phyloP scores from a whole-genome alignment of 1,284 basidiomycete species.

The Coniferiporia weirii region DNA sequence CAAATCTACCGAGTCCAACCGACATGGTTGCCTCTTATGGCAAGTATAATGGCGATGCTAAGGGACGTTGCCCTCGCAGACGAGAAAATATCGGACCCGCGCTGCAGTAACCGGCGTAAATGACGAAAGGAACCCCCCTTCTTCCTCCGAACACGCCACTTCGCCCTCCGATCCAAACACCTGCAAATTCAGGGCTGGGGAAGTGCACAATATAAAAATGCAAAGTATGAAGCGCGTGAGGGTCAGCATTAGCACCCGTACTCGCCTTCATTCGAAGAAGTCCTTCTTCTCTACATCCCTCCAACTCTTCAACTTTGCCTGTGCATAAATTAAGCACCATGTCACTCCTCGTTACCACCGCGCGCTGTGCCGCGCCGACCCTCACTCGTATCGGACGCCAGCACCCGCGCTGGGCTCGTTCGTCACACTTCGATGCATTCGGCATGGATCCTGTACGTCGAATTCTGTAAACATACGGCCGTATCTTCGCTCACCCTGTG shows the following conservation, averaged over 20 bases:
- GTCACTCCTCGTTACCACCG: conserved; percentile 9
- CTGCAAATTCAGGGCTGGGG: neutral
- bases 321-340: neutral
- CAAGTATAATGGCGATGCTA: neutral
- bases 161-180: neutral
- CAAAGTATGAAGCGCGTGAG: neutral
- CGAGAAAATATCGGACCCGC: neutral
- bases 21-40: conserved; percentile 10
- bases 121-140: neutral
- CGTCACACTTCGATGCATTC: conserved; percentile 13
- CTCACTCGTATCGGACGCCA: conserved; percentile 6
- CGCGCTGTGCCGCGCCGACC: conserved; percentile 8
- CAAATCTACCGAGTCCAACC: neutral
- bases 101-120: neutral
- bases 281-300: neutral
- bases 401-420: conserved; percentile 7
- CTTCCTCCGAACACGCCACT: neutral
- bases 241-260: neutral
- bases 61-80: neutral
- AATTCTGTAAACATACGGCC: too few relatives aligned
- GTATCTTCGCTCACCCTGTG: neutral
- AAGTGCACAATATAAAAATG: neutral
- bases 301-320: neutral
- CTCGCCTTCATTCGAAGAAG: neutral
- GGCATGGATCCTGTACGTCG: conserved; percentile 11